Evolutionary conservation across 306 rosid species (phyloP), one percentile per base, ranked within the genome.

Genomic region (Cicer judaicum): DNA sequence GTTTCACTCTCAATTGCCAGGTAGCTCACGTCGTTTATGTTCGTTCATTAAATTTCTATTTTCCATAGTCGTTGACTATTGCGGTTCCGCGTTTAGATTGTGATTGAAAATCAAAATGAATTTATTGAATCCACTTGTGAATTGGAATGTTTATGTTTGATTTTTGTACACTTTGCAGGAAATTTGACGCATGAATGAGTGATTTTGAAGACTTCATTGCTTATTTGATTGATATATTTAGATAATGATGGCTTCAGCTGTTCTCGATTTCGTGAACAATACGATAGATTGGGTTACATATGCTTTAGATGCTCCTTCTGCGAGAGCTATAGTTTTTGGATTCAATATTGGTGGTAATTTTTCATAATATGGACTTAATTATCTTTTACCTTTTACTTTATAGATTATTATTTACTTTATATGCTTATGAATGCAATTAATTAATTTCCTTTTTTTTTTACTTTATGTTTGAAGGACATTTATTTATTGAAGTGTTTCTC

Each of bases 251-350:
- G 88, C 84, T 76, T 84, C 91, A 11, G 34, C 67, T 78, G 75
- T 88, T 63, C 13, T 83, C 75, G 76, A 81, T 12, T 56, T 90
- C 72, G 53, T 83, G 16, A 92, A 92, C 81, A 69, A 88, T 15
- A 59, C 96, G 10, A 38, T 88, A 68, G 83, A 84, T 50, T 85
- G 95, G 98, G 86, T 95, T 76, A 84, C 82, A 10, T 52, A 75
- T 38, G 87, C 90, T 68, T 74, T 89, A 7, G 89, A 90, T 80
- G 96, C 88, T 57, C 95, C 99, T 64, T 89, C 92, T 64, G 94
- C 99, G 34, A 82, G 98, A 72, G 97, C 99, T 69, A 87, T 89
- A 52, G 94, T 95, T 80, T 95, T 87, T 36, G 98, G 99, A 75
- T 86, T 87, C 41, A 91, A 89, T 13, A 87, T 92, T 73, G 88